Evolutionary conservation across 2,329 filamentous ascomycete genomes (phyloP).

Genomic region (Lithohypha guttulata): DNA sequence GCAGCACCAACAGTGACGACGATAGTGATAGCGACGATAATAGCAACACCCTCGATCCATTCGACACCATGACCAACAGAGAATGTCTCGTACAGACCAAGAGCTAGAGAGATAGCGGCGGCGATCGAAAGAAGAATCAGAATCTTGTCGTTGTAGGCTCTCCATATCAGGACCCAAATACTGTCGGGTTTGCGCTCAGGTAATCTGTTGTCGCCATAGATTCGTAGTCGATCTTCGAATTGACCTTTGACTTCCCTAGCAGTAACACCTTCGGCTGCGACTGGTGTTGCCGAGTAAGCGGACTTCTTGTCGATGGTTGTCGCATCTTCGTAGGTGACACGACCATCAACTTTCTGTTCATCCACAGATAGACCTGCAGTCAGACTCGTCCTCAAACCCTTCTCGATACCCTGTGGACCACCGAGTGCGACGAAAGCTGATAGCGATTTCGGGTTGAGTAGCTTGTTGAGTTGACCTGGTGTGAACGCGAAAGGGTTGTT

Average conservation of each 20-base stretch:
- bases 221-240: slow-evolving; percentile 47
- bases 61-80: slow-evolving; percentile 42
- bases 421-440: slow-evolving; percentile 72
- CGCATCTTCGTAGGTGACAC: slow-evolving; percentile 62
- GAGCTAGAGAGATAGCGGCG: slow-evolving; percentile 55
- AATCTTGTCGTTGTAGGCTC: slow-evolving; percentile 63
- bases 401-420: slow-evolving; percentile 66
- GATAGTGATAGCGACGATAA: slow-evolving; percentile 54
- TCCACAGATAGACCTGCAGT: slow-evolving; percentile 65
- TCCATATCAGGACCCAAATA: slow-evolving; percentile 53
- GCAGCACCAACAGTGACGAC: slow-evolving; percentile 52
- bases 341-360: slow-evolving; percentile 55
- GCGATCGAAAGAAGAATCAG: slow-evolving; percentile 59
- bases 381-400: slow-evolving; percentile 63
- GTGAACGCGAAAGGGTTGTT: slow-evolving; percentile 79
- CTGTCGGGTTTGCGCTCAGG: slow-evolving; percentile 54
- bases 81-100: slow-evolving; percentile 59
- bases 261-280: slow-evolving; percentile 2
- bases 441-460: slow-evolving; percentile 81
- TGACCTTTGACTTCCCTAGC: slow-evolving; percentile 23
- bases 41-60: slow-evolving; percentile 59
- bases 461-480: slow-evolving; percentile 72
- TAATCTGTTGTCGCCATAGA: slow-evolving; percentile 51
- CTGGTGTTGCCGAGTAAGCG: slow-evolving; percentile 11
- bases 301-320: slow-evolving; percentile 27